Evolutionary conservation across 2,329 filamentous ascomycete genomes (phyloP), one percentile per base, ranked within the genome.

Genomic region (Pseudogymnoascus sp.): DNA sequence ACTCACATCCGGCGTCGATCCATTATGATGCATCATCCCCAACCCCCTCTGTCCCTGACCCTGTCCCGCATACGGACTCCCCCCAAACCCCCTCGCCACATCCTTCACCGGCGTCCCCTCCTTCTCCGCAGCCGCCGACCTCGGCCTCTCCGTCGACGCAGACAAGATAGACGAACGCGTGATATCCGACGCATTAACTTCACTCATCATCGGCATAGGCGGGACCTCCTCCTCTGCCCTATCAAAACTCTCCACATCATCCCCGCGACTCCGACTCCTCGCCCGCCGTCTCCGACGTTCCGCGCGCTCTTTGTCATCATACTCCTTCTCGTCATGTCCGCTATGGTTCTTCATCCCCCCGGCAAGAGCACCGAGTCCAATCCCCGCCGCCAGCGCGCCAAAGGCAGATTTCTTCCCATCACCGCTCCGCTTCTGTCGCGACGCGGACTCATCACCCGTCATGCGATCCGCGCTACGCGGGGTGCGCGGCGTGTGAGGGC

Each of bases 111-210:
- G 86, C 1, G 80, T 82, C 70, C 66, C 51, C 31, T 62, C 80
- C 70, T 60, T 76, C 75, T 83, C 83, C 69, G 83, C 86, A 70
- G 81, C 87, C 21, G 87, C 85, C 16, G 89, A 90, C 57, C 83
- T 81, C 14, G 90, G 88, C 61, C 86, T 80, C 67, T 91, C 90
- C 0, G 90, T 90, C 29, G 89, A 86, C 31, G 90, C 89, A 4
- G 93, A 95, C 16, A 95, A 77, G 62, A 97, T 90, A 0, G 93
- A 97, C 14, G 89, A 89, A 69, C 93, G 83, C 0, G 93, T 97
- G 63, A 97, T 76, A 61, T 97, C 93, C 0, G 93, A 96, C 45
- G 89, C 85, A 68, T 90, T 89, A 64, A 96, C 84, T 63, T 91
- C 90, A 75, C 93, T 96, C 75, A 89, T 88, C 66, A 96, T 81